Evolutionary conservation across 805 yeast genomes (phyloP), one percentile per base, ranked within the genome.

Genomic region (Scheffersomyces ergatensis): DNA sequence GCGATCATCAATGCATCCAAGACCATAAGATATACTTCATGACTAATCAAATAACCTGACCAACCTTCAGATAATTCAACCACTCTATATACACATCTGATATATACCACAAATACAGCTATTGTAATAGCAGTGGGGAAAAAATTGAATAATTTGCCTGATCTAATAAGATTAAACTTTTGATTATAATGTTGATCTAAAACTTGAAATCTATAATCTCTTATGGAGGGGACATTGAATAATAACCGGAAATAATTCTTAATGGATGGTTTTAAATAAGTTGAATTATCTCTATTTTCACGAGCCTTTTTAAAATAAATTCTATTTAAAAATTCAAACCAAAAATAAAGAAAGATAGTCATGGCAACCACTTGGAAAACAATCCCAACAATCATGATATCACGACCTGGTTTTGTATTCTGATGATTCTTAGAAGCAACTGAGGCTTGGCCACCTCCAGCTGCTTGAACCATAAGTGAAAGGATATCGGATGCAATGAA

Each of bases 21-120:
- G 2, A 57, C 58, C 68, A 67, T 61, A 26, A 69, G 36, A 46
- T 45, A 67, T 4, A 57, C 63, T 45, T 69, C 74, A 45, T 64
- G 67, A 1, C 51, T 45, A 26, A 65, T 57, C 39, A 68, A 55
- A 44, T 60, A 65, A 4, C 74, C 74, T 3, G 33, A 19, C 50
- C 62, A 68, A 6, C 74, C 73, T 42, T 66, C 57, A 13, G 65
- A 53, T 43, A 69, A 57, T 43, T 69, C 73, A 8, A 65, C 67
- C 31, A 67, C 70, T 51, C 74, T 57, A 46, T 68, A 69, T 16
- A 66, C 48, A 44, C 68, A 63, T 38, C 66, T 53, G 38, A 65
- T 62, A 47, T 65, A 67, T 37, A 67, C 56, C 18, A 51, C 53
- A 12, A 60, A 4, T 2, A 67, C 70, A 0, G 70, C 58, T 4